Percentiles rank a stretch among this genome's conserved stretches.
These are phyloP conservation scores for Pseudopithomyces chartarum DNA, from an alignment of 2,329 filamentous ascomycete genomes.

Conservation along the genomic window DNA sequence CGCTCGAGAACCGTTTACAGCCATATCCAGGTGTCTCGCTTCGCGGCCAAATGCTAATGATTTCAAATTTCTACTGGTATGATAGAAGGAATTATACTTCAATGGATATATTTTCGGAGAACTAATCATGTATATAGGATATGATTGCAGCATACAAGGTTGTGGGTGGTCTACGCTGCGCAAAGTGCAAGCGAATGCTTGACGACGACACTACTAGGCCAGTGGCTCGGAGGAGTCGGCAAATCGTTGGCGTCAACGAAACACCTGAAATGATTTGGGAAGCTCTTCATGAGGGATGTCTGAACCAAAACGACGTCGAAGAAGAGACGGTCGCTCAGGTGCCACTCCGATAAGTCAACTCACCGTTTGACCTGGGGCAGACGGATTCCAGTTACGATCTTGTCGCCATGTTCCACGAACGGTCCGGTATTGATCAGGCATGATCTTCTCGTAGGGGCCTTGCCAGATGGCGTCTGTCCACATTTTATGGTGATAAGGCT, in stretches of 20 bases:
- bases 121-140: conserved; percentile 32
- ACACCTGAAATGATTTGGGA: conserved; percentile 34
- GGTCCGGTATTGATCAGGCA: conserved; percentile 32
- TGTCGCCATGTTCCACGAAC: conserved; percentile 35
- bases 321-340: background rate
- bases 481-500: conserved; percentile 23
- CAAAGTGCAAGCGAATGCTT: conserved; percentile 38
- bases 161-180: conserved; percentile 34
- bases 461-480: conserved; percentile 43
- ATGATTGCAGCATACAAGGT: conserved; percentile 48
- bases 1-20: conserved; percentile 26
- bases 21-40: conserved; percentile 41
- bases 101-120: background rate
- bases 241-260: conserved; percentile 21
- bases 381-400: conserved; percentile 9
- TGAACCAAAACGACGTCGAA: conserved; percentile 19
- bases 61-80: conserved; percentile 41
- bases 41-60: conserved; percentile 39
- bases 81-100: conserved; percentile 4
- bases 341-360: background rate
- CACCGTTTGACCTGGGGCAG: background rate
- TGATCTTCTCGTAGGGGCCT: conserved; percentile 23
- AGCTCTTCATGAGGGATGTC: conserved; percentile 43
- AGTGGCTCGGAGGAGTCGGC: conserved; percentile 38
- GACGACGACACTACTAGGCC: conserved; percentile 32